Percentiles rank a stretch among this genome's conserved stretches.
Conservation (phyloP, 2,329 filamentous ascomycete species). For the Trematosphaeria pertusa region DNA sequence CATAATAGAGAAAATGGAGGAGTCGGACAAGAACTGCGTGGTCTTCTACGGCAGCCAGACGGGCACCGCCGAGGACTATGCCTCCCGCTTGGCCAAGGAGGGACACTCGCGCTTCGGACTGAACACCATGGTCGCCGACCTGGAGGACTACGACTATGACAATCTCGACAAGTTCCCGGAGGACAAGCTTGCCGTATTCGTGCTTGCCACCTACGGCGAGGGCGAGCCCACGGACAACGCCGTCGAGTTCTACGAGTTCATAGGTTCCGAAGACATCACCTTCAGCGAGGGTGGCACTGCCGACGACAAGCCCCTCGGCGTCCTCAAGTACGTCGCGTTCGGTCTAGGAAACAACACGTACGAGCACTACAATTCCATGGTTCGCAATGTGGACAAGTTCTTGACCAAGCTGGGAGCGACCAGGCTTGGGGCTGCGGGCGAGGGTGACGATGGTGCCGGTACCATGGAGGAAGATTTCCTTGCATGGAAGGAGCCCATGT, state of each 20-base stretch:
- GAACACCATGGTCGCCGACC: constrained; percentile 96
- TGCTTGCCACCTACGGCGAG: constrained; percentile 96
- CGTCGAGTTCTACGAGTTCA: constrained; percentile 98
- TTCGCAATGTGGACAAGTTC: constrained; percentile 85
- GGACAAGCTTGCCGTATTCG: constrained; percentile 93
- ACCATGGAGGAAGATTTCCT: constrained; percentile 99
- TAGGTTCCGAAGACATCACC: constrained; percentile 78
- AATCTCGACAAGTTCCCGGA: constrained; percentile 87
- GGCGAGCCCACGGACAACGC: constrained; percentile 98
- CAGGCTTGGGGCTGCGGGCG: constrained; percentile 85
- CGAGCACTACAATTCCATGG: constrained; percentile 99
- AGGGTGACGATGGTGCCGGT: constrained; percentile 96
- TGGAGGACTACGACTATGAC: constrained; percentile 97
- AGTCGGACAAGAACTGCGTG: constrained; percentile 94
- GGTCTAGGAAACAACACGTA: constrained; percentile 99
- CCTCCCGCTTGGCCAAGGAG: constrained; percentile 94
- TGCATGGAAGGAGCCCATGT: constrained; percentile 99
- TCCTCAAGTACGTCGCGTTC: constrained; percentile 92
- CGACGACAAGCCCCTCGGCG: constrained; percentile 75
- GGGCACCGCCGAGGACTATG: constrained; percentile 97
- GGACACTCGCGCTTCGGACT: constrained; percentile 94
- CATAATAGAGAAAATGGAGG: constrained; percentile 94
- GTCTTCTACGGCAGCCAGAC: constrained; percentile 99
- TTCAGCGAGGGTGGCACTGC: constrained; percentile 73
- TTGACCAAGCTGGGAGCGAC: constrained; percentile 82